Base-by-base conservation (phyloP, 2,329 filamentous ascomycete genomes). In the Podosphaera fusca region DNA sequence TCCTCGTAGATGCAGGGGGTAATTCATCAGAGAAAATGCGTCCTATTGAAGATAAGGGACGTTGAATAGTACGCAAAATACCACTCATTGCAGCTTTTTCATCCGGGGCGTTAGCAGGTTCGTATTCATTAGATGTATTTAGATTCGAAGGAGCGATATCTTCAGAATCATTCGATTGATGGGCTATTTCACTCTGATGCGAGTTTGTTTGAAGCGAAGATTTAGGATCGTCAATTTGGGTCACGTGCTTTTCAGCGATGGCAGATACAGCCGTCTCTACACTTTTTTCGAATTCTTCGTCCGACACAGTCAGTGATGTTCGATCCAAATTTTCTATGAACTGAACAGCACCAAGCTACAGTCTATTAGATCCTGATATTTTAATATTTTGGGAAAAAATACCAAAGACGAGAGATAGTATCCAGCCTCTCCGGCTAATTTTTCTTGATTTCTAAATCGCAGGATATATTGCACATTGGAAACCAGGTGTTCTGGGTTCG, bases 391-490 rank as follows among this genome's bases (percentile, higher is more conserved):
- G 5, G 10, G 14, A 31, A 40, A 35, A 66, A 76, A 65, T 72
- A 88, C 85, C 63, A 98, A 72, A 6, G 92, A 96, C 36, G 90
- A 96, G 57, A 98, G 79, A 69, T 98, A 98, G 70, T 98, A 98
- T 10, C 92, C 92, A 12, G 92, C 90, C 73, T 98, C 92, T n/a
- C 92, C 92, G 31, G 85, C 86, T 0, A 98, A 80, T 69, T 96
- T 96, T 56, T 98, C 92, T 69, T 95, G 92, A 66, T 96, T 95
- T 55, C 92, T 81, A 72, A 98, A 98, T 51, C 94, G 82, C 55
- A 96, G 74, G 61, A 98, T 96, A 69, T 98, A 98, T 69, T 98
- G 92, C 2, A 98, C 87, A 68, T 98, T 98, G 59, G 89, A 95
- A 33, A 96, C 89, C 38, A 98, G 74, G 69, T 96, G 87, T 60